Evolutionary conservation across 2,329 filamentous ascomycete species (phyloP), one percentile per base, ranked within the genome.

Genomic region (Calonectria fujianensis): DNA sequence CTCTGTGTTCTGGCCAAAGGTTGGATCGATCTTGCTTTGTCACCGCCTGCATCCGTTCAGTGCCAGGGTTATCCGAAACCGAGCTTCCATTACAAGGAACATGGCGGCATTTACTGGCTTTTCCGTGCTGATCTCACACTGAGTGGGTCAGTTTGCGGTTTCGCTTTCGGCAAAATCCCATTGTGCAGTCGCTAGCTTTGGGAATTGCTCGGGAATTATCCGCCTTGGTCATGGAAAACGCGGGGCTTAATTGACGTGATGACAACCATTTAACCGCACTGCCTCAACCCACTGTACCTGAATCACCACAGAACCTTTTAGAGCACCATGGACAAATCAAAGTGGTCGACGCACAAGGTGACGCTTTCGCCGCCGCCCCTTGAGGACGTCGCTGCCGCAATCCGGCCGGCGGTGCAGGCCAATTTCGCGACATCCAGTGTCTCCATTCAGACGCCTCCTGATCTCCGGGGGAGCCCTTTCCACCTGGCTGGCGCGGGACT

Each of bases 401-500:
- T 84, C 20, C 48, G 50, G 13, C 65, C 72, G 1, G 77, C 74
- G 29, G 73, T 84, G 4, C 41, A 39, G 3, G 52, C 75, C 35
- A 81, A 83, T 71, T 84, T 79, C 69, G 14, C 76, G 11, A 50
- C 80, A 16, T 69, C 78, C 6, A 73, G 76, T 29, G 80, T 81
- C 41, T 73, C 69, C 14, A 78, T 85, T 51, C 77, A 80, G 18
- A 20, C 64, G 5, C 85, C 83, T 61, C 84, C 86, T 10, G 85
- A 88, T 71, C 83, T 88, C 6, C 81, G 82, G 2, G 16, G 80
- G 24, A 32, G 82, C 1, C 86, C 86, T 0, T 88, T 85, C 69
- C 65, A 82, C 54, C 82, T 88, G 8, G 84, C 86, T 0, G 81
- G 82, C 5, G 69, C 82, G 2, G 88, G 88, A 0, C 81, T 89